Conservation (phyloP, 139 green algal genomes). For the Chlorella ohadii region DNA sequence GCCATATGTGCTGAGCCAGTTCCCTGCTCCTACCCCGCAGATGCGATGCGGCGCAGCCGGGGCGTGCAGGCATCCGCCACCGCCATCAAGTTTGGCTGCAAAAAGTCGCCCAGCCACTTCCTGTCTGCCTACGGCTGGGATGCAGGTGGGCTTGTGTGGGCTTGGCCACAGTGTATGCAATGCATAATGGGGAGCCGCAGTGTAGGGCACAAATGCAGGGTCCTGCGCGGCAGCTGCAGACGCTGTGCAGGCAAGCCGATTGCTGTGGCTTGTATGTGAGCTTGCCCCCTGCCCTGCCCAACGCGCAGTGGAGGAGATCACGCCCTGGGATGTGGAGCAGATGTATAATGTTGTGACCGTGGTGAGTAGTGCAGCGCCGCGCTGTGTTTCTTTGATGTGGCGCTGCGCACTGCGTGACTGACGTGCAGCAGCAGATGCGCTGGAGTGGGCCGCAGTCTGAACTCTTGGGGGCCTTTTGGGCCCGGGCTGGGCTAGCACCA, state of each 20-base stretch:
- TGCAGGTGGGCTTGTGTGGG: not conserved
- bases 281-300: not conserved
- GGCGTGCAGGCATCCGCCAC: constrained; percentile 10
- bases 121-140: constrained; percentile 6
- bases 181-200: too few species aligned
- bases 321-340: not conserved
- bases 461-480: too few species aligned
- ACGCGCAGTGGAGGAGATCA: constrained; percentile 7
- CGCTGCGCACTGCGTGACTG: not conserved
- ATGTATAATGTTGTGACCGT: not conserved
- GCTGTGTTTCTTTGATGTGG: too few species aligned
- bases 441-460: too few species aligned
- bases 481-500: too few species aligned
- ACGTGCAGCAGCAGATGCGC: too few species aligned
- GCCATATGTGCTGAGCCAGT: too few species aligned
- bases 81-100: constrained; percentile 9
- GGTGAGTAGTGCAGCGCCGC: not conserved
- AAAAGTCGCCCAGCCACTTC: not conserved
- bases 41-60: not conserved
- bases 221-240: not conserved
- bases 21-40: not conserved
- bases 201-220: too few species aligned
- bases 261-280: not conserved
- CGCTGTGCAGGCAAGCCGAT: not conserved
- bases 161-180: too few species aligned